Base-by-base conservation (phyloP, 2,329 filamentous ascomycete genomes). In the Aspergillus felis region DNA sequence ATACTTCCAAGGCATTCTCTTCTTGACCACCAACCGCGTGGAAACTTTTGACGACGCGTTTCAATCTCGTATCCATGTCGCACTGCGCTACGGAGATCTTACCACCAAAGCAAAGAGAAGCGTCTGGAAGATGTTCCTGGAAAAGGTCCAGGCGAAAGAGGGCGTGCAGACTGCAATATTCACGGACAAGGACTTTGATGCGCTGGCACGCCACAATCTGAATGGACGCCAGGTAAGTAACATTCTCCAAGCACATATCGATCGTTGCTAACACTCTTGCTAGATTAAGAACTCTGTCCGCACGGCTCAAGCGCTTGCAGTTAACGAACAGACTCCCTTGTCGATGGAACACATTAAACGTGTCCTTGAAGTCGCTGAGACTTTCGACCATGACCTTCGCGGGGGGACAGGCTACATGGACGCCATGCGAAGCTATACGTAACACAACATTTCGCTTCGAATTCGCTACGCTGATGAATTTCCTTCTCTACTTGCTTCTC, bases 1-100 rank as follows among this genome's bases (percentile, higher is more conserved):
- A 74, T 96, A 96, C 72, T 96, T 95, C 76, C 90, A 95, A 69
- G 92, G 92, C 3, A 95, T 96, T 54, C 74, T 96, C 4, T 95
- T 96, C 78, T 75, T 96, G 27, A 96, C 92, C 0, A 96, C 92
- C 2, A 96, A 96, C 71, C 85, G 91, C 1, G 90, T 95, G 1
- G 77, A 87, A 78, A 92, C 90, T 0, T 95, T 96, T 67, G 92
- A 96, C 66, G 90, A 94, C 60, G 92, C 92, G 0, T 96, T 96
- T 79, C 89, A 94, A 70, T 90, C 87, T 9, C 85, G 92, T 25
- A 95, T 96, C 60, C 91, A 96, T 71, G 87, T 96, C 65, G 90
- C 91, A 0, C 79, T 96, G 8, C 83, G 89, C 28, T 96, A 96
- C 74, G 89, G 89, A 42, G 85, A 88, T 51, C 81, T 96, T 8